Evolutionary conservation across 768 basidiomycete species (phyloP).

Genomic region (Pleurotus tuoliensis): DNA sequence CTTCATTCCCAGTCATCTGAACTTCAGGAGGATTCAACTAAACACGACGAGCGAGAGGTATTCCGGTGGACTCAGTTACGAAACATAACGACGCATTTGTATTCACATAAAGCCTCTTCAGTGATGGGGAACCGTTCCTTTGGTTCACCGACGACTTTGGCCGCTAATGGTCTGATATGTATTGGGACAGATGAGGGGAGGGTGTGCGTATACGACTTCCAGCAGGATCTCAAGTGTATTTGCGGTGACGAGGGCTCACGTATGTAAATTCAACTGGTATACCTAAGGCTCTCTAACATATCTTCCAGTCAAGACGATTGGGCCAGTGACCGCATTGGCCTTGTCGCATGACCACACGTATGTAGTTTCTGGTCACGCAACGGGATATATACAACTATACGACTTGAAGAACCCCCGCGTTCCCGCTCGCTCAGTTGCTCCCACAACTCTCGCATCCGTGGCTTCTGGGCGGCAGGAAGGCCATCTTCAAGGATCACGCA

Average conservation of each 20-base stretch:
- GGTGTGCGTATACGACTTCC: conserved; percentile 85
- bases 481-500: conserved; percentile 75
- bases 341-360: conserved; percentile 94
- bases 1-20: conserved; percentile 27
- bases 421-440: conserved; percentile 67
- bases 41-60: conserved; percentile 43
- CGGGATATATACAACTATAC: conserved; percentile 84
- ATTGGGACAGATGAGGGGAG: conserved; percentile 81
- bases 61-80: conserved; percentile 77
- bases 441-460: conserved; percentile 65
- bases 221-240: conserved; percentile 75
- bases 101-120: conserved; percentile 55
- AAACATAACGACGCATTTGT: conserved; percentile 54
- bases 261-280: conserved; percentile 28
- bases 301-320: conserved; percentile 51
- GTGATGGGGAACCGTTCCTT: conserved; percentile 54
- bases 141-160: conserved; percentile 75
- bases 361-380: conserved; percentile 82
- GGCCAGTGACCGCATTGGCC: conserved; percentile 84
- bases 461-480: conserved; percentile 81
- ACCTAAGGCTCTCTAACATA: not conserved
- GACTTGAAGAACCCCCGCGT: conserved; percentile 67
- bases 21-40: conserved; percentile 15
- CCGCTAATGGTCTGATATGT: conserved; percentile 85
- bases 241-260: conserved; percentile 71